Percentiles rank a stretch among this genome's conserved stretches.
Conservation (phyloP, 2,329 filamentous ascomycete species). For the Aspergillus pseudoglaucus region DNA sequence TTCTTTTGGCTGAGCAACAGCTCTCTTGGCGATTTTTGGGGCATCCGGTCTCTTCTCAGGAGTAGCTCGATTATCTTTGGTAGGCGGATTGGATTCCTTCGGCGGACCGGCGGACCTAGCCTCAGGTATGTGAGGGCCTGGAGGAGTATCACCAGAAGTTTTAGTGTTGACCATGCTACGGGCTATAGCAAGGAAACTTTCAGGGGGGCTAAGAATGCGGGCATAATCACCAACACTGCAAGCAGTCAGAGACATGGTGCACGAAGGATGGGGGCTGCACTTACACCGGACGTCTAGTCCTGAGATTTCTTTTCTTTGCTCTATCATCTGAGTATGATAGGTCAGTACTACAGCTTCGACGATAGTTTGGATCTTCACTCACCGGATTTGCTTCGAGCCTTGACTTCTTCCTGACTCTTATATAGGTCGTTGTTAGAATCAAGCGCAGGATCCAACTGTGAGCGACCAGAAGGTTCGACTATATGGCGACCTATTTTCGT, state of each 20-base stretch:
- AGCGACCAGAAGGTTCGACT: constrained; percentile 1
- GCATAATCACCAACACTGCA: constrained; percentile 5
- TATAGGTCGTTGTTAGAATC: constrained; percentile 7
- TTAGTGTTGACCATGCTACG: constrained; percentile 5
- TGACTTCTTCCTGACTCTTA: background rate
- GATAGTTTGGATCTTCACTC: background rate
- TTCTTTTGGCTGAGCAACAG: no score
- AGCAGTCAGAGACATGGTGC: background rate
- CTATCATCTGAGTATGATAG: no score
- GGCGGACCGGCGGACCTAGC: background rate
- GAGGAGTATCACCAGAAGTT: background rate
- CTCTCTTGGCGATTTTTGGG: no score
- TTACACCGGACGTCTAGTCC: constrained; percentile 14
- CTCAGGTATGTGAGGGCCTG: constrained; percentile 1
- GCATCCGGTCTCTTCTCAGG: background rate
- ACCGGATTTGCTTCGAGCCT: constrained; percentile 1
- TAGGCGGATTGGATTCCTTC: background rate
- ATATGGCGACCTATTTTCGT: constrained; percentile 4
- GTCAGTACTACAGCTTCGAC: background rate
- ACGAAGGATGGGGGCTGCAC: background rate
- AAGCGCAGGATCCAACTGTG: constrained; percentile 14
- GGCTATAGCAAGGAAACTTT: constrained; percentile 12
- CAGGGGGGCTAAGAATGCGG: constrained; percentile 9
- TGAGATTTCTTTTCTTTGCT: constrained; percentile 1
- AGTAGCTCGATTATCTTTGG: background rate